Base-by-base conservation (phyloP, 2,329 filamentous ascomycete species). In the Cladosporium sp. region DNA sequence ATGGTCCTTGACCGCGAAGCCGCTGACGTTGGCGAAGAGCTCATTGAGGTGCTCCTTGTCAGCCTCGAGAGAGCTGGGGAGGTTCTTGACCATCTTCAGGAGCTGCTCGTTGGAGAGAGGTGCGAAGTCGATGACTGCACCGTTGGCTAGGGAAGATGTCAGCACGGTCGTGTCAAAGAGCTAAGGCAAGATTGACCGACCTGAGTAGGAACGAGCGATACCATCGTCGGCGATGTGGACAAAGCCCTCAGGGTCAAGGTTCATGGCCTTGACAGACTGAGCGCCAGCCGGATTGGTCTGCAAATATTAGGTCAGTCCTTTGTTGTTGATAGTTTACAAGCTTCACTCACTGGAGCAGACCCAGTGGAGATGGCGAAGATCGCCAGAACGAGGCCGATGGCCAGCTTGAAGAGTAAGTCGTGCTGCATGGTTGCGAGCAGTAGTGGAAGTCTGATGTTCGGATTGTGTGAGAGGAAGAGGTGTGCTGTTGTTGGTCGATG, bases 191-290 rank as follows among this genome's bases (percentile, higher is more conserved):
- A 35, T 9, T n/a, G n/a, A 35, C 31, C n/a, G 6, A 43, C 46
- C 22, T 34, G 56, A 54, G 51, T 56, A 59, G 19, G 57, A 59
- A 31, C 59, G 56, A 10, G 50, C 54, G 13, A 61, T 46, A 34
- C 59, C 59, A 38, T 61, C 59, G 22, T 61, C 56, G 31, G 44
- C 58, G 22, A 59, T 38, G 52, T 61, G 54, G 19, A 58, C 43
- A 11, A 42, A 49, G 7, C 46, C 46, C 2, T 34, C 28, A 8
- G 46, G 46, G 16, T 49, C 46, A 13, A 43, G 31, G 3, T n/a
- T 13, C 22, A 49, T 49, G 46, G 42, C 46, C 28, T 43, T 42
- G 9, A 43, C 28, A 18, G 11, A 9, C 31, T 28, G 10, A 28
- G 22, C 22, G 22, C 22, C 22, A 28, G 22, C 7, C 22, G 22